phyloP scores from a whole-genome alignment of 352 stramenopile species.

The Phytophthora boehmeriae region DNA sequence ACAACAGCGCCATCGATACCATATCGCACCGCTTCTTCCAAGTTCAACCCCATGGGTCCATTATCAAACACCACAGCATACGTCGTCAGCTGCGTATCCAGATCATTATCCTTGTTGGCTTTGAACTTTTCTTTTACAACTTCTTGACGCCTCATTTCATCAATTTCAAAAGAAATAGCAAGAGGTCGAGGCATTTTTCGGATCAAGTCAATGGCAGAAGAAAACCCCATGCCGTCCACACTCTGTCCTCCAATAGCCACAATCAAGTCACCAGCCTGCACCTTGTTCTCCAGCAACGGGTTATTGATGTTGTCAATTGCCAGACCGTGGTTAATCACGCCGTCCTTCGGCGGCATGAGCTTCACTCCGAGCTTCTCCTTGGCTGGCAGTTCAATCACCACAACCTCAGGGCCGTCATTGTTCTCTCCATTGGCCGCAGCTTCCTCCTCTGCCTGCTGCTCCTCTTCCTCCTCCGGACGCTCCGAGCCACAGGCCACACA shows the following conservation, averaged over 20 bases:
- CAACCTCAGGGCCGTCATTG: constrained; percentile 43
- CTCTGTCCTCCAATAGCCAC: constrained; percentile 81
- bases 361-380: constrained; percentile 90
- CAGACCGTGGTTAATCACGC: constrained; percentile 83
- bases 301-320: constrained; percentile 91
- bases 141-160: constrained; percentile 61
- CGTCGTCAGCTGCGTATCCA: constrained; percentile 78
- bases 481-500: constrained; percentile 71
- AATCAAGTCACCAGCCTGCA: constrained; percentile 82
- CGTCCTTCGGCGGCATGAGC: constrained; percentile 82
- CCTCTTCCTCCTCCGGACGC: constrained; percentile 31
- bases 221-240: constrained; percentile 84
- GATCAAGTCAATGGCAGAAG: constrained; percentile 84
- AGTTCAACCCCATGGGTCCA: constrained; percentile 80
- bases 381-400: constrained; percentile 81
- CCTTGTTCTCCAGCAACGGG: constrained; percentile 80
- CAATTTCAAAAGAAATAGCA: constrained; percentile 85
- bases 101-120: constrained; percentile 59
- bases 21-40: constrained; percentile 86
- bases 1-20: constrained; percentile 85
- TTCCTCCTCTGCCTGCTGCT: constrained; percentile 19
- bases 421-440: constrained; percentile 8
- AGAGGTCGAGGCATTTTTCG: constrained; percentile 80
- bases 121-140: constrained; percentile 63
- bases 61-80: constrained; percentile 89